Evolutionary conservation across 352 stramenopile genomes (phyloP).

Genomic region (Saprolegnia diclina): DNA sequence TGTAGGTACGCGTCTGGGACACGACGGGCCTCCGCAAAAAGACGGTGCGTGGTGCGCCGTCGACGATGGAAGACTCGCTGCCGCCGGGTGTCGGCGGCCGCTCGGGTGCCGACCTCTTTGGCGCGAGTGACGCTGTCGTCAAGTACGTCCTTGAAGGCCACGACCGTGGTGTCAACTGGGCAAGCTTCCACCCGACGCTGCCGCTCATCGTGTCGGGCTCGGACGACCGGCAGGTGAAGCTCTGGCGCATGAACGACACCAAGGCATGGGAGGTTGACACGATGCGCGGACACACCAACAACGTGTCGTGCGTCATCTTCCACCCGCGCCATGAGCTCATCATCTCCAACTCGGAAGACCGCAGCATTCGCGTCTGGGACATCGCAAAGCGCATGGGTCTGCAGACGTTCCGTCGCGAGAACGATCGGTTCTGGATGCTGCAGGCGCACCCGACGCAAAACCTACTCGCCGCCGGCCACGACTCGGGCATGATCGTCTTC

Average conservation of each 20-base stretch:
- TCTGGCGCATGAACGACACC: conserved; percentile 99
- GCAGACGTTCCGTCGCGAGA: conserved; percentile 98
- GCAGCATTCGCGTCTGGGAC: conserved; percentile 99
- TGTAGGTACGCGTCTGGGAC: conserved; percentile 96
- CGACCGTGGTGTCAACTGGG: conserved; percentile 99
- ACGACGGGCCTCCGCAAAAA: conserved; percentile 99
- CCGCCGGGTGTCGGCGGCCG: conserved; percentile 49
- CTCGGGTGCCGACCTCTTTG: conserved; percentile 95
- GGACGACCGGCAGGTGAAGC: conserved; percentile 98
- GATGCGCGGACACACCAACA: conserved; percentile 99
- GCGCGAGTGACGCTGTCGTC: conserved; percentile 97
- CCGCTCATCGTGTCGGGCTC: conserved; percentile 97
- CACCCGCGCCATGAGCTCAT: conserved; percentile 99
- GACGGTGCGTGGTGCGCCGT: conserved; percentile 89
- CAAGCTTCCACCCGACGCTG: conserved; percentile 97
- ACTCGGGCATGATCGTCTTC: conserved; percentile 99
- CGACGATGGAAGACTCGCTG: conserved; percentile 57
- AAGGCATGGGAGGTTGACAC: conserved; percentile 99
- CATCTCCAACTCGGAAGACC: conserved; percentile 98
- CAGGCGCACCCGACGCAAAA: conserved; percentile 95
- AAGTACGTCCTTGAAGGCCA: conserved; percentile 99
- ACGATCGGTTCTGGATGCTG: conserved; percentile 99
- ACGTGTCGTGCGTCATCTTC: conserved; percentile 99
- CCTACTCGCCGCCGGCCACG: conserved; percentile 97
- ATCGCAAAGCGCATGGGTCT: conserved; percentile 98